These are phyloP conservation scores for Fraxinus latifolia DNA, from an alignment of 305 asterid genomes.

Conservation along the genomic window DNA sequence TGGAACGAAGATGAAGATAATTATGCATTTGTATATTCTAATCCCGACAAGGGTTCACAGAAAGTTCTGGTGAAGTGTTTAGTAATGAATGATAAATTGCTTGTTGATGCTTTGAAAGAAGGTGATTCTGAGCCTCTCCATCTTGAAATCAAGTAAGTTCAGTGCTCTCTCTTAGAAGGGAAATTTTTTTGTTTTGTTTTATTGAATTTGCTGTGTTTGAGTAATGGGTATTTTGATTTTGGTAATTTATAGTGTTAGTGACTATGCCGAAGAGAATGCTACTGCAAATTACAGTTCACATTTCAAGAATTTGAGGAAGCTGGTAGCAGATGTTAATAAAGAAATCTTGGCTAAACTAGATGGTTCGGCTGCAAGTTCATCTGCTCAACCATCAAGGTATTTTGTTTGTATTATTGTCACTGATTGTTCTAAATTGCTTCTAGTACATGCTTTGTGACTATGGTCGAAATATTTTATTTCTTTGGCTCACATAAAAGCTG, in stretches of 20 bases:
- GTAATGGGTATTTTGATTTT: neutral
- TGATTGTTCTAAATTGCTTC: neutral
- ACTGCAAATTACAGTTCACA: slow-evolving; percentile 26
- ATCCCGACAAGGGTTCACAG: slow-evolving; percentile 47
- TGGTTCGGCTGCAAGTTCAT: slow-evolving; percentile 36
- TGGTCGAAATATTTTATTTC: too few species aligned
- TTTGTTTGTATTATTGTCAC: neutral
- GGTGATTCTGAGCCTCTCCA: slow-evolving; percentile 52
- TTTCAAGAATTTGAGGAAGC: slow-evolving; percentile 62
- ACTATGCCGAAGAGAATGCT: slow-evolving; percentile 43
- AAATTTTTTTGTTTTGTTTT: neutral
- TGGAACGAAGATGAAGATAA: slow-evolving; percentile 62
- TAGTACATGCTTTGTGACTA: too few species aligned
- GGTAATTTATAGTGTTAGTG: slow-evolving; percentile 43
- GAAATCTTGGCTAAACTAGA: slow-evolving; percentile 40
- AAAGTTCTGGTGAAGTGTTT: slow-evolving; percentile 71
- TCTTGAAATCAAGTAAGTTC: slow-evolving; percentile 57
- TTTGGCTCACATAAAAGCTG: neutral
- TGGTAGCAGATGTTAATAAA: slow-evolving; percentile 45
- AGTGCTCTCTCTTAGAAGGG: neutral
- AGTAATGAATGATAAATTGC: slow-evolving; percentile 58
- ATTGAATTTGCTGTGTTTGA: neutral
- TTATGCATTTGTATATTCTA: slow-evolving; percentile 44
- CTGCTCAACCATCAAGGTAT: slow-evolving; percentile 48
- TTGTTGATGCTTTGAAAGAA: slow-evolving; percentile 59